phyloP scores from a whole-genome alignment of 805 yeast species.

The Ogataea philodendri region DNA sequence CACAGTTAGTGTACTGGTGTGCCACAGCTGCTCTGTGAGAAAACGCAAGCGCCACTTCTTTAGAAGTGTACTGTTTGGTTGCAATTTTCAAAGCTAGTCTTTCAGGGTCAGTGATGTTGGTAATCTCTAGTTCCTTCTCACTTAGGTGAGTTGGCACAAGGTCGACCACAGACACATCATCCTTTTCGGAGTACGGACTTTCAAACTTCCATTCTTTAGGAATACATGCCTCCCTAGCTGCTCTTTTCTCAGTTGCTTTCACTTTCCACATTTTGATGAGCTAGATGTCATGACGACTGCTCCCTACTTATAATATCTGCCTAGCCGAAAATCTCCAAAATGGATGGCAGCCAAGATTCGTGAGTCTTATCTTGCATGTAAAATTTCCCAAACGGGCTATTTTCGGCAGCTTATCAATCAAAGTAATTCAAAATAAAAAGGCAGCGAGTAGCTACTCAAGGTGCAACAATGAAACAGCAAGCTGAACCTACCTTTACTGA shows the following conservation, averaged over 20 bases:
- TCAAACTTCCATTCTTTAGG: no score
- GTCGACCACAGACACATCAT: conserved; percentile 1
- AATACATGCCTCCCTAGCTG: neutral
- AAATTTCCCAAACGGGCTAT: no score
- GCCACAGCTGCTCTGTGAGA: conserved; percentile 29
- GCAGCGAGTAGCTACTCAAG: no score
- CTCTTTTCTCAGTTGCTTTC: conserved; percentile 2
- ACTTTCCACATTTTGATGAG: conserved; percentile 2
- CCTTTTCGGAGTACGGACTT: neutral
- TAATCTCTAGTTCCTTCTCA: conserved; percentile 15
- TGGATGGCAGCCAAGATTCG: no score
- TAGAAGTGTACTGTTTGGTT: conserved; percentile 15
- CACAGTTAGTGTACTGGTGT: conserved; percentile 27
- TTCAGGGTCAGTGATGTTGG: conserved; percentile 10
- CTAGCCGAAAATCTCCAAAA: no score
- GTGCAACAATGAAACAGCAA: no score
- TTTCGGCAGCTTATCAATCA: no score
- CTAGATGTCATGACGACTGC: no score
- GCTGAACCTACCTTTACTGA: no score
- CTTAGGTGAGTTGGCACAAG: conserved; percentile 4
- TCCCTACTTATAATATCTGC: no score
- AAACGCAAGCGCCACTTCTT: conserved; percentile 23
- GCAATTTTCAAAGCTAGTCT: conserved; percentile 7
- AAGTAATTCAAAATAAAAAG: no score
- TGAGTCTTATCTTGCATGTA: no score